A percentile compares a stretch with the other conserved stretches of the same genome.
phyloP scores from a whole-genome alignment of 148 eudicot genomes.

The Rheum nobile region DNA sequence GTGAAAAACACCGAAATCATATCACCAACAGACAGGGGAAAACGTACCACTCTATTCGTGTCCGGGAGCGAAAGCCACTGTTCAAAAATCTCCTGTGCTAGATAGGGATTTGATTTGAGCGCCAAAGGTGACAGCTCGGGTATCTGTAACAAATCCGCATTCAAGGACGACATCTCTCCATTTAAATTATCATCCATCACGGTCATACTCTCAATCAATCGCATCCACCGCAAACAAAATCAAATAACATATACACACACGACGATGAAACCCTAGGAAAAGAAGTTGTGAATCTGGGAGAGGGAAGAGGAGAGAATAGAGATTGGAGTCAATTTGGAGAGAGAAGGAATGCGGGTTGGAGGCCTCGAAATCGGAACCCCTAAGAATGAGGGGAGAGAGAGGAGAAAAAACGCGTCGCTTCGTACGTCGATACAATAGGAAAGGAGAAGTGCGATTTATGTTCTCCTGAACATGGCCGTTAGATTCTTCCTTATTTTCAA shows the following conservation, averaged over 20 bases:
- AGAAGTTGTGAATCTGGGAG: conserved; percentile 9
- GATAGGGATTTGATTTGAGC: conserved; percentile 52
- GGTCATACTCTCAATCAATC: conserved; percentile 15
- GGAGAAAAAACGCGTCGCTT: conserved; percentile 3
- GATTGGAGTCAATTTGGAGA: conserved; percentile 5
- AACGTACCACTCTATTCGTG: conserved; percentile 50
- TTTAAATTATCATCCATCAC: conserved; percentile 64
- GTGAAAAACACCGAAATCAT: background rate
- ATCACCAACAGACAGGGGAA: background rate
- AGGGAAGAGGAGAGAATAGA: background rate
- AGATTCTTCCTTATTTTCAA: background rate
- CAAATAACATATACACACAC: conserved; percentile 11
- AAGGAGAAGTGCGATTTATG: background rate
- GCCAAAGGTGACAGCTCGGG: conserved; percentile 67
- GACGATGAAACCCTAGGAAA: conserved; percentile 2
- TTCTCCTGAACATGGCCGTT: conserved; percentile 1
- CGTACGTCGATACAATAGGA: background rate
- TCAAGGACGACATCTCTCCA: conserved; percentile 55
- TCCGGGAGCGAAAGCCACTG: conserved; percentile 88
- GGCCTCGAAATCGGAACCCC: conserved; percentile 9
- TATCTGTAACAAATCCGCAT: conserved; percentile 66
- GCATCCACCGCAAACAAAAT: conserved; percentile 13
- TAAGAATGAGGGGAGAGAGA: background rate
- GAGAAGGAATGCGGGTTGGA: background rate
- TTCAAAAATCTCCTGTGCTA: conserved; percentile 68